Evolutionary conservation across 768 basidiomycete species (phyloP).

Genomic region (Mycena galericulata): DNA sequence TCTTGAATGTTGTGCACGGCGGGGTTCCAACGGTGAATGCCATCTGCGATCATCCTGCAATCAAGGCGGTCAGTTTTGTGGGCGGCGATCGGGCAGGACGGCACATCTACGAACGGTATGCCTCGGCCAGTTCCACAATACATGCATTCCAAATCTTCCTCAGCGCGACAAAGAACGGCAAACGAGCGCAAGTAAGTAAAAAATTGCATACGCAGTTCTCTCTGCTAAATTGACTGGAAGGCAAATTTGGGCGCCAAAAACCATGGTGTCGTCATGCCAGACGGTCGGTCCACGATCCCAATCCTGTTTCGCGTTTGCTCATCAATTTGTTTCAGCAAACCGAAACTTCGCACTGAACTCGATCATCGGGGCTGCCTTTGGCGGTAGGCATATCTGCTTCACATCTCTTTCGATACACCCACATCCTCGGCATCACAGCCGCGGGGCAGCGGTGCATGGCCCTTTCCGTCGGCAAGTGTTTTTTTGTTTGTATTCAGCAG

Average conservation of each 20-base stretch:
- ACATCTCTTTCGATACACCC: slow-evolving; percentile 6
- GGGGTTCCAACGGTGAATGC: slow-evolving; percentile 90
- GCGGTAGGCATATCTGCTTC: slow-evolving; percentile 60
- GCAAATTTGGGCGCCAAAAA: slow-evolving; percentile 94
- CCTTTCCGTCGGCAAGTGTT: slow-evolving; percentile 78
- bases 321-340: slow-evolving; percentile 69
- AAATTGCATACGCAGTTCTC: not conserved
- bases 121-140: not conserved
- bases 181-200: slow-evolving; percentile 79
- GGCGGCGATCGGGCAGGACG: slow-evolving; percentile 93
- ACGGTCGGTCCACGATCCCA: slow-evolving; percentile 68
- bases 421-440: slow-evolving; percentile 58
- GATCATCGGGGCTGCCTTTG: slow-evolving; percentile 93
- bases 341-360: slow-evolving; percentile 93
- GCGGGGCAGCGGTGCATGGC: slow-evolving; percentile 99
- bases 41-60: slow-evolving; percentile 91
- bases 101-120: slow-evolving; percentile 90
- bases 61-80: slow-evolving; percentile 97
- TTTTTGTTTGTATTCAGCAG: slow-evolving; percentile 39
- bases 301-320: not conserved
- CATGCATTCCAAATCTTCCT: slow-evolving; percentile 17
- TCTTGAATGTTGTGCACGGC: slow-evolving; percentile 93
- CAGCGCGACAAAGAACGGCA: slow-evolving; percentile 88
- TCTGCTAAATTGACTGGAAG: slow-evolving; percentile 37
- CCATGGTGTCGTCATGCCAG: slow-evolving; percentile 93